Base-by-base conservation (phyloP, 257 asterid species). In the Solanum bukasovii region DNA sequence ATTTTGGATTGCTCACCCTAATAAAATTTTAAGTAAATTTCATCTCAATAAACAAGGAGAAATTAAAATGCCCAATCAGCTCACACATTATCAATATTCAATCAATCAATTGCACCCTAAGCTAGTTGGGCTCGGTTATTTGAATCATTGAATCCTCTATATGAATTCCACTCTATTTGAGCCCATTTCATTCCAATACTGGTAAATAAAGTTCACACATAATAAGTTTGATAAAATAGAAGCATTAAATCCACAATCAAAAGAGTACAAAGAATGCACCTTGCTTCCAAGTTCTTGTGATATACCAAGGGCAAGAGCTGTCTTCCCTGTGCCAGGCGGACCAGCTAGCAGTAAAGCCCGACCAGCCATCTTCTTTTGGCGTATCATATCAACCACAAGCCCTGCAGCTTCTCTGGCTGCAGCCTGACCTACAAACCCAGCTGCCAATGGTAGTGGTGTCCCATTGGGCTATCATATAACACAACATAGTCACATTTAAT, bases 251-350 rank as follows among this genome's bases (percentile, higher is more conserved):
- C 86, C 40, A 49, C 12, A 49, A 27, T 74, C 73, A 33, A 74
- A 21, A 73, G 38, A 52, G 46, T 74, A 52, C 0, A 86, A 59
- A 40, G 23, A 72, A 52, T 73, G 52, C 88, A 97, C 99, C 98
- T 97, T 97, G 95, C 98, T 97, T 61, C 99, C 98, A 87, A 97
- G 98, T 89, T 96, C 99, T 91, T 95, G 99, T 21, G 98, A 92
- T 89, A 96, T 92, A 75, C 98, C 98, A 6, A 97, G 94, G 68
- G 99, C 99, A 67, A 97, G 97, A 77, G 99, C 99, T 81, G 99
- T 97, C 93, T 97, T 97, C 20, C 99, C 99, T 10, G 99, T 97
- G 83, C 96, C 98, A 8, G 99, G 99, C 87, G 99, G 99, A 75
- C 99, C 99, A 71, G 98, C 99, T 70, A 96, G 88, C 83, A 97